Percentiles rank a stretch among this genome's conserved stretches.
Evolutionary conservation across 176 grass and related monocot species (phyloP).

Genomic region (Oryza punctata): DNA sequence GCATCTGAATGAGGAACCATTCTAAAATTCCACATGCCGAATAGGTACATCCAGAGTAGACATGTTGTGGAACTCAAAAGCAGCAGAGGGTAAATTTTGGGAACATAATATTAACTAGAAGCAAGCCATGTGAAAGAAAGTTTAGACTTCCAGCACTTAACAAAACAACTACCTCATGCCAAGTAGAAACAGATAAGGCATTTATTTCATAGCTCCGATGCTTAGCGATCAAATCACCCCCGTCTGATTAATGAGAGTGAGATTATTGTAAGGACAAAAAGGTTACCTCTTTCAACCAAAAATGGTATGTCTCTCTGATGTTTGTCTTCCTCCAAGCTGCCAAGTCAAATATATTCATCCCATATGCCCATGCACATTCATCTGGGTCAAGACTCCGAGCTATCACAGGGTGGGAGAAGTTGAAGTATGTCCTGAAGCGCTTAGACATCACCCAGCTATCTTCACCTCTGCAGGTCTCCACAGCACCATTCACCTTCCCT

Average conservation of each 20-base stretch:
- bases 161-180: background rate
- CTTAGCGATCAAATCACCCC: background rate
- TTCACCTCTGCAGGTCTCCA: slow-evolving; percentile 82
- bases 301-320: slow-evolving; percentile 89
- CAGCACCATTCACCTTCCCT: slow-evolving; percentile 93
- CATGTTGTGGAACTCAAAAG: background rate
- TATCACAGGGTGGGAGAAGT: slow-evolving; percentile 87
- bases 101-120: background rate
- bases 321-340: slow-evolving; percentile 82
- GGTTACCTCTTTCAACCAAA: slow-evolving; percentile 90
- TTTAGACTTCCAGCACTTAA: background rate
- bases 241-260: background rate
- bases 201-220: background rate
- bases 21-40: background rate
- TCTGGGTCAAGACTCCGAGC: slow-evolving; percentile 73
- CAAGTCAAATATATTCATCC: slow-evolving; percentile 93
- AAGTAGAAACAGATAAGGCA: background rate
- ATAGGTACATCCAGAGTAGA: background rate
- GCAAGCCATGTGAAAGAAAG: background rate
- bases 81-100: background rate
- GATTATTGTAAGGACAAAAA: slow-evolving; percentile 19
- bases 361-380: slow-evolving; percentile 93
- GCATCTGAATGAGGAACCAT: background rate
- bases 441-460: slow-evolving; percentile 97
- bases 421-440: slow-evolving; percentile 90